phyloP scores from a whole-genome alignment of 345 rosid species.

The Kandelia obovata region DNA sequence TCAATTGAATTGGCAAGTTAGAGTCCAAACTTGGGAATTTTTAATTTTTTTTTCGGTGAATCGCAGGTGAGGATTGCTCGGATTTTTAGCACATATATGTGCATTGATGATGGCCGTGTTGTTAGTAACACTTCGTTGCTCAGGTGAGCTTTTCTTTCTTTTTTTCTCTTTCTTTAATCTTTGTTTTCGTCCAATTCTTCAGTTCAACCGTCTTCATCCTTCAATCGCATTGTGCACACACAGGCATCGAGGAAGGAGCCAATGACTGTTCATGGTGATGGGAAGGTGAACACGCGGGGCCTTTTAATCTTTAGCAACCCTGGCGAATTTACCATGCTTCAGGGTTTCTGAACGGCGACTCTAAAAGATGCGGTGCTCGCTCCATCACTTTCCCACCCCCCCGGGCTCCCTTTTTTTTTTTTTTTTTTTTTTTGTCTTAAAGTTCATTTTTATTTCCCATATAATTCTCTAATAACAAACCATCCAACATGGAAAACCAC shows the following conservation, averaged over 20 bases:
- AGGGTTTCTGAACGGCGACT: not conserved
- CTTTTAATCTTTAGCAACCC: not conserved
- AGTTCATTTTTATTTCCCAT: too few relatives aligned
- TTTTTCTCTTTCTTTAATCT: not conserved
- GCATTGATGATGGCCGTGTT: slow-evolving; percentile 88
- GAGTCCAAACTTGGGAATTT: too few relatives aligned
- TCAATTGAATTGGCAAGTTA: too few relatives aligned
- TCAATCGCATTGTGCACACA: not conserved
- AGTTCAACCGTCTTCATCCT: not conserved
- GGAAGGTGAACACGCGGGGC: slow-evolving; percentile 14
- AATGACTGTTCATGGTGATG: slow-evolving; percentile 87
- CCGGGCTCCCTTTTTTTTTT: too few relatives aligned
- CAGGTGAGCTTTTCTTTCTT: slow-evolving; percentile 38
- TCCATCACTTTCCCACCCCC: too few relatives aligned
- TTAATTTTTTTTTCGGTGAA: too few relatives aligned
- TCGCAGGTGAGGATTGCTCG: slow-evolving; percentile 70
- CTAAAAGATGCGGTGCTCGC: too few relatives aligned
- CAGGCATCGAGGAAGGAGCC: slow-evolving; percentile 79
- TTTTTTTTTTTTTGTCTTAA: too few relatives aligned
- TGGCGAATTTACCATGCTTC: slow-evolving; percentile 3
- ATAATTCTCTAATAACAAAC: too few relatives aligned
- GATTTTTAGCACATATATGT: slow-evolving; percentile 84
- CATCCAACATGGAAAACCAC: not conserved
- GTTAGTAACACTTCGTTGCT: slow-evolving; percentile 78
- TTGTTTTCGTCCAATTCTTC: not conserved